Base-by-base conservation (phyloP, 306 rosid species). In the Rosa lucieae region DNA sequence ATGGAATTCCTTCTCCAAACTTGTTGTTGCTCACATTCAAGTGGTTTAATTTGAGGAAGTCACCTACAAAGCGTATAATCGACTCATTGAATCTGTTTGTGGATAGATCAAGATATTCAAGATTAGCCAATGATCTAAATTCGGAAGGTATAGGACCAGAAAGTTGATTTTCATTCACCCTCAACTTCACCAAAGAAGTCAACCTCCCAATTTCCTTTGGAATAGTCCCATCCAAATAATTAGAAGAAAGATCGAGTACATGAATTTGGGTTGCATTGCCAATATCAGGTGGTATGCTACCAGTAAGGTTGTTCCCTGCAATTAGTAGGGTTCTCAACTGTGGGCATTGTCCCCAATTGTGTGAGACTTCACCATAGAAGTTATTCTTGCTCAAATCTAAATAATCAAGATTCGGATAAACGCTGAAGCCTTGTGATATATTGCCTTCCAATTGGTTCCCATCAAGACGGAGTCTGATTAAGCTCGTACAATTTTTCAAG, bases 11-110 rank as follows among this genome's bases (percentile, higher is more conserved):
- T 5, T 20, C 48, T 39, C 49, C 20, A 15, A 78, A 70, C 48
- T 29, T 51, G 35, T 78, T 78, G 63, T 44, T 9, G 63, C 77
- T 78, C 47, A 78, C 47, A 78, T 78, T 71, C 82, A 78, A 4
- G 59, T 70, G n/a, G 49, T 29, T 7, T 20, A 78, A 52, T 12
- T 47, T 35, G 10, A 29, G 5, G 23, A 71, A 71, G 62, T 14
- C 44, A 23, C 82, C 62, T 8, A 78, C 3, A 44, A 17, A 2
- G 29, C 49, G 29, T 20, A 77, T 62, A 59, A 78, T 29, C 2
- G 72, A 78, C 7, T 67, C 21, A 61, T 14, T 53, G 43, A 52
- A 52, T 39, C 3, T 67, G 46, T 67, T 77, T 2, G 3, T 46
- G 20, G 82, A 78, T 35, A 78, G 10, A 56, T 78, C 71, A 59